phyloP scores from a whole-genome alignment of 768 basidiomycete genomes.

The Mycena rosella region DNA sequence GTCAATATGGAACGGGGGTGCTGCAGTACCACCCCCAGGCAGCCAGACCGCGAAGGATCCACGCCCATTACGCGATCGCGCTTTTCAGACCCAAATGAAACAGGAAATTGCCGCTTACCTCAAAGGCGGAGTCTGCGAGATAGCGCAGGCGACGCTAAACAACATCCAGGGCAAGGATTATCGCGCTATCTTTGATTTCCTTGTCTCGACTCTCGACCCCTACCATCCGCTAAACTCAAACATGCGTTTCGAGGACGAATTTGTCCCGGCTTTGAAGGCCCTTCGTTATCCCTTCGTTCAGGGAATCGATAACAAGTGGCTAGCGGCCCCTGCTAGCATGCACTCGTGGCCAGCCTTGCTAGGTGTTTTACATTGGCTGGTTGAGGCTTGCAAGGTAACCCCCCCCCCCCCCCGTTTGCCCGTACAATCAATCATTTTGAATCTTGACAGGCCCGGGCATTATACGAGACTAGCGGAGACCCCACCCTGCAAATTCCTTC shows the following conservation, averaged over 20 bases:
- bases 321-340: slow-evolving; percentile 89
- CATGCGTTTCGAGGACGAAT: slow-evolving; percentile 83
- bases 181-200: slow-evolving; percentile 84
- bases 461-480: slow-evolving; percentile 73
- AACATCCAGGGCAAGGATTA: slow-evolving; percentile 92
- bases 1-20: slow-evolving; percentile 77
- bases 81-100: slow-evolving; percentile 81
- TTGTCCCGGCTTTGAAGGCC: slow-evolving; percentile 78
- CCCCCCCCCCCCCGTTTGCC: slow-evolving; percentile 35
- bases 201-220: slow-evolving; percentile 80
- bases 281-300: slow-evolving; percentile 86
- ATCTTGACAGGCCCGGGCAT: slow-evolving; percentile 36
- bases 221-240: slow-evolving; percentile 66
- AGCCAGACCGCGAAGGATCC: slow-evolving; percentile 77
- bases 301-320: slow-evolving; percentile 85
- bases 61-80: slow-evolving; percentile 81
- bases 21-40: slow-evolving; percentile 58
- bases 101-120: slow-evolving; percentile 84
- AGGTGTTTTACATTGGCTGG: slow-evolving; percentile 94
- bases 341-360: slow-evolving; percentile 94
- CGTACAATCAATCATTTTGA: neutral
- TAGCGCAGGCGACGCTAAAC: slow-evolving; percentile 74
- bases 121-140: slow-evolving; percentile 72
- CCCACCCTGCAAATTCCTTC: slow-evolving; percentile 74
- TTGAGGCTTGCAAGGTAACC: slow-evolving; percentile 84